phyloP scores from a whole-genome alignment of 1,139 yeast species.

The Kodamaea derodonti region DNA sequence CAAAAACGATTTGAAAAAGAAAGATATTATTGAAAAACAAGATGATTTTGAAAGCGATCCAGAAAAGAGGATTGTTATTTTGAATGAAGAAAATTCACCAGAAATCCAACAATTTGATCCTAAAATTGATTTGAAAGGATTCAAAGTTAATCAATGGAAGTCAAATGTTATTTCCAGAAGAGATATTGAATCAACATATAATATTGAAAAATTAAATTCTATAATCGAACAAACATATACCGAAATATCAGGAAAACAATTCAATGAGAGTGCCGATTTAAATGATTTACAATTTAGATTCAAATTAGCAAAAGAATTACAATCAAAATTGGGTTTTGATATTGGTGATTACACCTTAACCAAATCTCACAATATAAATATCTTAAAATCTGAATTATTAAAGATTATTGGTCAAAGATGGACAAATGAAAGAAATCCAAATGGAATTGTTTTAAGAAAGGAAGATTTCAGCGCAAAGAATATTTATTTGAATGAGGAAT shows the following conservation, averaged over 20 bases:
- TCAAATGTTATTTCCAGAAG: constrained; percentile 17
- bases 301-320: constrained; percentile 52
- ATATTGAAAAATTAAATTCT: constrained; percentile 20
- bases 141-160: constrained; percentile 37
- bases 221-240: constrained; percentile 26
- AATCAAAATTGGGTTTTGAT: constrained; percentile 55
- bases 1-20: constrained; percentile 18
- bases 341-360: constrained; percentile 65
- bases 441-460: constrained; percentile 51
- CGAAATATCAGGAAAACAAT: constrained; percentile 16
- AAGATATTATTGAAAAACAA: constrained; percentile 39
- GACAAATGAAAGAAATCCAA: constrained; percentile 65
- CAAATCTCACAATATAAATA: constrained; percentile 42
- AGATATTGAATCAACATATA: constrained; percentile 30
- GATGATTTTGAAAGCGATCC: constrained; percentile 35
- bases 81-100: constrained; percentile 37
- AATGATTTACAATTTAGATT: constrained; percentile 59
- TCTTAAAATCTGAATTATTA: constrained; percentile 43
- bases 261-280: constrained; percentile 16
- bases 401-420: constrained; percentile 46
- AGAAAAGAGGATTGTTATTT: constrained; percentile 32
- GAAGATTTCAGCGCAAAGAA: constrained; percentile 39
- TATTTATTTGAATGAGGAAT: constrained; percentile 51
- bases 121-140: constrained; percentile 32
- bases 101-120: constrained; percentile 23